These are phyloP conservation scores for Mycothermus thermophilus DNA, from an alignment of 495 filamentous ascomycete genomes.

Conservation along the genomic window DNA sequence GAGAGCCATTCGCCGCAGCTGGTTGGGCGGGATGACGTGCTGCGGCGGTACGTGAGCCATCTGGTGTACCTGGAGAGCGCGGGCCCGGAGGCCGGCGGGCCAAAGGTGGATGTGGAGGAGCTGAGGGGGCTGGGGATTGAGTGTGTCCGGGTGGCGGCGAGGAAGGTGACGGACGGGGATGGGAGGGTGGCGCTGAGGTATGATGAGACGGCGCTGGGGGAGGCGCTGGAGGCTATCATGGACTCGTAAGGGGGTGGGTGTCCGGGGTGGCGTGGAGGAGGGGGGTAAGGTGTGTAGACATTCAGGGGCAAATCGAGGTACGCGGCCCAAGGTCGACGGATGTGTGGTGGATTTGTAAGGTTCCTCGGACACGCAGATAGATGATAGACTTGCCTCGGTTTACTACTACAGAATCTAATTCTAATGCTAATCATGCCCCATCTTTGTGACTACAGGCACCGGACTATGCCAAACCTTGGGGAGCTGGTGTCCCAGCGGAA, in stretches of 20 bases:
- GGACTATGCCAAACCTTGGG: too few relatives aligned
- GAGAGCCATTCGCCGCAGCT: slow-evolving; percentile 29
- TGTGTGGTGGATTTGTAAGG: too few relatives aligned
- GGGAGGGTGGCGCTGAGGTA: slow-evolving; percentile 46
- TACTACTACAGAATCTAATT: too few relatives aligned
- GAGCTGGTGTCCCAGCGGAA: too few relatives aligned
- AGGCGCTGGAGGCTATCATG: slow-evolving; percentile 66
- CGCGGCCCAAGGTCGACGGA: too few relatives aligned
- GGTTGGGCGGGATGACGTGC: slow-evolving; percentile 27
- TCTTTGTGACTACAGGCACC: too few relatives aligned
- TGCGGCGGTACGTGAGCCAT: slow-evolving; percentile 60
- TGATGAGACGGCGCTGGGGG: slow-evolving; percentile 59
- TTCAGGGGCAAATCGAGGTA: too few relatives aligned
- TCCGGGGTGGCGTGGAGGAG: too few relatives aligned
- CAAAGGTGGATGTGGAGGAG: slow-evolving; percentile 51
- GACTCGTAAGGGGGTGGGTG: slow-evolving; percentile 29
- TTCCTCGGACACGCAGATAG: too few relatives aligned
- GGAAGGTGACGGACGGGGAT: slow-evolving; percentile 34
- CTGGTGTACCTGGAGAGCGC: slow-evolving; percentile 66
- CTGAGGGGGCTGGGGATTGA: slow-evolving; percentile 58
- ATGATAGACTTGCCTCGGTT: too few relatives aligned
- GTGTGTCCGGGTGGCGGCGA: slow-evolving; percentile 61
- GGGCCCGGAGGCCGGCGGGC: slow-evolving; percentile 33
- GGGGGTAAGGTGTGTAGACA: too few relatives aligned
- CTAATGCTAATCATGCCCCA: too few relatives aligned